Base-by-base conservation (phyloP, 352 stramenopile species). In the Pythium brassicae region DNA sequence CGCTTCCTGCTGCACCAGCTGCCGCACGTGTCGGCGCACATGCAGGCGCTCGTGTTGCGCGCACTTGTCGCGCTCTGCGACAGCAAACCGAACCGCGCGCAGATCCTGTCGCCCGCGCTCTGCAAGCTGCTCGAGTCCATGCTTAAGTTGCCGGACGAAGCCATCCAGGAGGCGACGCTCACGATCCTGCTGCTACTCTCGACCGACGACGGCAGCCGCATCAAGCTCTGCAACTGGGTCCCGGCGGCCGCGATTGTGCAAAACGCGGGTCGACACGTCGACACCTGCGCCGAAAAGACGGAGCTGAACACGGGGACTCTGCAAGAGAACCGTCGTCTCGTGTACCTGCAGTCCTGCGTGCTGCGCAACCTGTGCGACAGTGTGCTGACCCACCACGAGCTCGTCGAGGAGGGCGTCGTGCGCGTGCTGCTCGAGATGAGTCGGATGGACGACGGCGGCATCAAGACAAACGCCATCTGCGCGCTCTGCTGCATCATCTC, bases 191-290 rank as follows among this genome's bases (percentile, higher is more conserved):
- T 87, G 14, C 62, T 83, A 27, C 61, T 90, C 12, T 86, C 79
- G 1, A 70, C 73, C 4, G 79, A 90, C 45, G 77, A 90, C 59
- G 75, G 77, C 2, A 83, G 68, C 26, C 69, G 79, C 3, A 86
- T 86, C 55, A 83, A 84, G 51, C 65, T 90, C 47, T 87, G 77
- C 59, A 87, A 77, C 53, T 90, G 79, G 79, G 43, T 90, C 14
- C 77, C 77, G 1, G 61, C 78, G 2, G 53, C 62, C 4, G 71
- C 66, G 19, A 65, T 90, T 27, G 47, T 90, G 9, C 56, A 68
- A 29, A 71, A 49, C 11, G 63, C 63, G 0, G 57, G 22, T 19
- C 54, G 66, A 17, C 68, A 76, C 42, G 61, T 79, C n/a, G 67
- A 65, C 9, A 60, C 15, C 26, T n/a, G n/a, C 35, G 8, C 9